phyloP scores from a whole-genome alignment of 495 filamentous ascomycete species.

The Pyrenopolyporus hunteri region DNA sequence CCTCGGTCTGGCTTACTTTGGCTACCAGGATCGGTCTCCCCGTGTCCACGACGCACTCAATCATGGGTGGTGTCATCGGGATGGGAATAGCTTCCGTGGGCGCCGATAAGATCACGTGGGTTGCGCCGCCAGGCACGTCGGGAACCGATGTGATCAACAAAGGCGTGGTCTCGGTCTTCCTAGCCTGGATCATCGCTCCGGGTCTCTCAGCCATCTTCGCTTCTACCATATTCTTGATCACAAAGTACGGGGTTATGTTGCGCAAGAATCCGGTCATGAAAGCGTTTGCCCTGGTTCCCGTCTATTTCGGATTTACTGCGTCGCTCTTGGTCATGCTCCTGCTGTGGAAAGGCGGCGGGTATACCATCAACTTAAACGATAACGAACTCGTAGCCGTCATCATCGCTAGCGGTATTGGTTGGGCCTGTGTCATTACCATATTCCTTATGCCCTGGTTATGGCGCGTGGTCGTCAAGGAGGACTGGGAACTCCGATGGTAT shows the following conservation, averaged over 20 bases:
- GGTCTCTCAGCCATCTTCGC: constrained; percentile 63
- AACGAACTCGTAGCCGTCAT: constrained; percentile 62
- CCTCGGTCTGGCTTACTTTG: constrained; percentile 64
- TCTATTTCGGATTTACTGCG: constrained; percentile 67
- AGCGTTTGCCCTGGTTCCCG: constrained; percentile 63
- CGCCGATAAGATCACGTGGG: constrained; percentile 61
- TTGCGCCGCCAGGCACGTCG: constrained; percentile 51
- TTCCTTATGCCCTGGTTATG: constrained; percentile 71
- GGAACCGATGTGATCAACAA: constrained; percentile 57
- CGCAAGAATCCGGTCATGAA: constrained; percentile 62
- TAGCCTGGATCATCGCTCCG: constrained; percentile 68
- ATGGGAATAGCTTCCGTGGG: constrained; percentile 66
- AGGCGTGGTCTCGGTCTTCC: constrained; percentile 64
- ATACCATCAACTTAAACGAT: constrained; percentile 52
- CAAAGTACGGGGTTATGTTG: constrained; percentile 68
- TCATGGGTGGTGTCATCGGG: constrained; percentile 66
- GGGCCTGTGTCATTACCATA: constrained; percentile 55
- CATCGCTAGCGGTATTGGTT: constrained; percentile 62
- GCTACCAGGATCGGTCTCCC: constrained; percentile 63
- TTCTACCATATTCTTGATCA: constrained; percentile 65
- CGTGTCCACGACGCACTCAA: constrained; percentile 70
- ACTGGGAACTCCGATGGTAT: constrained; percentile 62
- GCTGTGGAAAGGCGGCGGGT: constrained; percentile 60
- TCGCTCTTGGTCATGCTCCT: constrained; percentile 69
- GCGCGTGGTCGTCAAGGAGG: constrained; percentile 61